phyloP scores from a whole-genome alignment of 805 yeast species.

The Cyberlindnera xylosilytica region DNA sequence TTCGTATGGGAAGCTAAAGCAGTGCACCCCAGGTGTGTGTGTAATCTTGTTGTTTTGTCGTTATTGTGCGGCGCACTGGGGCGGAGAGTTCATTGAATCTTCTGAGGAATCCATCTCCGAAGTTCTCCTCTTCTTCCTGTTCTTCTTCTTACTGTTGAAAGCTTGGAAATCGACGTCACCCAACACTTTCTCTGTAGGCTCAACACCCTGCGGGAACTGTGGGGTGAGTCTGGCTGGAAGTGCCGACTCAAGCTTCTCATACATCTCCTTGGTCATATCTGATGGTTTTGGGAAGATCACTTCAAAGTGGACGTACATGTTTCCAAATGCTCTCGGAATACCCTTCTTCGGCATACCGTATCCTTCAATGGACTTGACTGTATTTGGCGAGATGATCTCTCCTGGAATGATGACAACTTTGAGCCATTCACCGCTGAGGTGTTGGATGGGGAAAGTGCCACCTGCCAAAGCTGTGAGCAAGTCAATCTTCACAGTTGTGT shows the following conservation, averaged over 20 bases:
- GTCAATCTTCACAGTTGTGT: conserved; percentile 43
- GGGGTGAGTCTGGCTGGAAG: conserved; percentile 70
- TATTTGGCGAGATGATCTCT: conserved; percentile 50
- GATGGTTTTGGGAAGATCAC: conserved; percentile 57
- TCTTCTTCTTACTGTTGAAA: conserved; percentile 8
- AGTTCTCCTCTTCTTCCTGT: conserved; percentile 9
- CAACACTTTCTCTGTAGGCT: conserved; percentile 46
- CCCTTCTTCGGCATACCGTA: conserved; percentile 57
- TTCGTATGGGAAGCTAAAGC: too few relatives aligned
- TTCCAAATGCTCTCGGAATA: conserved; percentile 36
- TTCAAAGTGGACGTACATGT: conserved; percentile 55
- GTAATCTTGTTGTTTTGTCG: neutral
- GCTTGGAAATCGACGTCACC: conserved; percentile 13
- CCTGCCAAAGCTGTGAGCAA: conserved; percentile 55
- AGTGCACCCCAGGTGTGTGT: too few relatives aligned
- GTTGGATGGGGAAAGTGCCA: conserved; percentile 41
- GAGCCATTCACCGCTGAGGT: conserved; percentile 34
- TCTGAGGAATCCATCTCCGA: conserved; percentile 2
- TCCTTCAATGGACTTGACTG: conserved; percentile 45
- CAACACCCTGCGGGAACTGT: conserved; percentile 62
- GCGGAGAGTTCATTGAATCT: neutral
- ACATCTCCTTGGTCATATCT: conserved; percentile 67
- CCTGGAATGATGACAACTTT: conserved; percentile 43
- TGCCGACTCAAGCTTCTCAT: conserved; percentile 64
- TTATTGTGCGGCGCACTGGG: conserved; percentile 1